Conservation (phyloP, 1,284 basidiomycete species). For the Tylopilus orsonianus region DNA sequence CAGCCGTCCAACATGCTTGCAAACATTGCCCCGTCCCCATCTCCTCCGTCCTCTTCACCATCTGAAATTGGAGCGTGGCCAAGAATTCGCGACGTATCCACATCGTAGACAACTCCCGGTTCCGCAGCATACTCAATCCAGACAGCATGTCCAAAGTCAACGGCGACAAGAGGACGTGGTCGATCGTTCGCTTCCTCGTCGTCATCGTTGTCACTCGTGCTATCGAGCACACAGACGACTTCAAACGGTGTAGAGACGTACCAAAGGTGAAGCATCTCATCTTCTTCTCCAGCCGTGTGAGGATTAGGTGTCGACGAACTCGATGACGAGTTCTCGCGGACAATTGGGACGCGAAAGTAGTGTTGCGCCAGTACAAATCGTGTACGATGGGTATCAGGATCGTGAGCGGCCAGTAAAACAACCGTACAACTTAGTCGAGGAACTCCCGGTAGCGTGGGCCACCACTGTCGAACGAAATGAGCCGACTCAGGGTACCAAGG, state of each 20-base stretch:
- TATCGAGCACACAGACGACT: slow-evolving; percentile 63
- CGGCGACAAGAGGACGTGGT: slow-evolving; percentile 66
- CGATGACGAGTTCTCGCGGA: slow-evolving; percentile 12
- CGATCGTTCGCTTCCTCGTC: slow-evolving; percentile 42
- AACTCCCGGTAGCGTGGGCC: slow-evolving; percentile 61
- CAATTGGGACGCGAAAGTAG: slow-evolving; percentile 66
- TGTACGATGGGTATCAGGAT: slow-evolving; percentile 53
- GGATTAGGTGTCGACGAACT: not conserved
- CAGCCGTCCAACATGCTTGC: slow-evolving; percentile 14
- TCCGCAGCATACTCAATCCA: slow-evolving; percentile 63
- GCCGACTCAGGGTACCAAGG: slow-evolving; percentile 69
- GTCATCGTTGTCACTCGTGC: slow-evolving; percentile 33
- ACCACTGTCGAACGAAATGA: slow-evolving; percentile 77
- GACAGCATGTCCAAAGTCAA: slow-evolving; percentile 77
- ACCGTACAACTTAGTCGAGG: slow-evolving; percentile 70
- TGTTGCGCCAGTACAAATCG: slow-evolving; percentile 71
- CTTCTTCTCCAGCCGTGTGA: slow-evolving; percentile 32
- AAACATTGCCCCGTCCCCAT: slow-evolving; percentile 17
- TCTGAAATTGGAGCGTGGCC: slow-evolving; percentile 17
- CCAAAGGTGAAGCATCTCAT: slow-evolving; percentile 62
- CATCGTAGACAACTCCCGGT: slow-evolving; percentile 31
- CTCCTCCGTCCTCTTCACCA: slow-evolving; percentile 25
- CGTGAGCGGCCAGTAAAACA: slow-evolving; percentile 61
- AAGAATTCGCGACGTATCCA: slow-evolving; percentile 28
- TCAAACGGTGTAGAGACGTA: slow-evolving; percentile 70